Base-by-base conservation (phyloP, 192 early-diverging fungal species). In the Chytriomyces sp. region DNA sequence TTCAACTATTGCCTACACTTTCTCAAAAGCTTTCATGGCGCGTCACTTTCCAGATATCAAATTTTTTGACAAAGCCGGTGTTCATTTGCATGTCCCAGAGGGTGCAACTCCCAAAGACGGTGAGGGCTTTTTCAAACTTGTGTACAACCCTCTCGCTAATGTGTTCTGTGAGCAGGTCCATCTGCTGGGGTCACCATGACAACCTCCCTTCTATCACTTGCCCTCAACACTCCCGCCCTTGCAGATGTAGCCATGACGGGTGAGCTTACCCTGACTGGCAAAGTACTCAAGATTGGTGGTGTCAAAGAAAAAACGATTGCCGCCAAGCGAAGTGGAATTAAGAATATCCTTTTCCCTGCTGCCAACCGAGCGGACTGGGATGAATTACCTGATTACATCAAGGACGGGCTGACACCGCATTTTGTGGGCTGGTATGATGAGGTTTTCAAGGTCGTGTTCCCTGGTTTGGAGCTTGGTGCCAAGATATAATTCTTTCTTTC, bases 51-150 rank as follows among this genome's bases (percentile, higher is more conserved):
- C 94, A 5, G 85, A 90, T 22, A 97, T 94, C 78, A 84, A 83
- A 62, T 98, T 98, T 86, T 99, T 99, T 77, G 89, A 92, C 70
- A 89, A 90, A 70, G 93, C 94, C 19, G 78, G 85, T 33, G 89
- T 99, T 30, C 97, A 99, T 79, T 73, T 99, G 77, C 97, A 99
- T 80, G 92, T 94, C 26, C 97, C 97, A 4, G 97, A 95, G 73
- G 97, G 96, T 5, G 97, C 97, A 17, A 95, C 94, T 0, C 97
- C 95, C 44, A 99, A 98, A 78, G 97, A 99, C 83, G 97, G 91
- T 91, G 78, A 60, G 75, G 12, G 12, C 28, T 62, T 3, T 40
- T 62, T 62, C 60, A n/a, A 1, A 0, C 3, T 40, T 62, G 39
- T 1, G 60, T 34, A 14, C 1, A 8, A 3, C 58, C 10, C 26